Evolutionary conservation across 192 early-diverging fungal species (phyloP).

Genomic region (Umbelopsis sp.): DNA sequence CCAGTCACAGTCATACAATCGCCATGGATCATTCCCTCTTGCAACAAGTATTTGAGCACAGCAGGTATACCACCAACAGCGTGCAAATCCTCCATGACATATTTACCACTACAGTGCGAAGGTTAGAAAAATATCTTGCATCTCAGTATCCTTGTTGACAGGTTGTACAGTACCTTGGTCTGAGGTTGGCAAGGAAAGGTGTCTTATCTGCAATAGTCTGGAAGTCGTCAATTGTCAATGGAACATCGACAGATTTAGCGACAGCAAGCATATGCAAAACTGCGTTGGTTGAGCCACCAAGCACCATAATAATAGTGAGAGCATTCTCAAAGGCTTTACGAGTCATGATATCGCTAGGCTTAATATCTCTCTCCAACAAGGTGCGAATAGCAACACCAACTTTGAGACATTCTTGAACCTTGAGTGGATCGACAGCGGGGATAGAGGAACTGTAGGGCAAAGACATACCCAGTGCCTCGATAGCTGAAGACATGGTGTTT

Average conservation of each 20-base stretch:
- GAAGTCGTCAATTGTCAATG: conserved; percentile 91
- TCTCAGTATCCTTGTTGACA: too few species aligned
- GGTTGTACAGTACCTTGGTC: conserved; percentile 65
- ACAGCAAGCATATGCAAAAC: conserved; percentile 94
- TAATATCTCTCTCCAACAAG: conserved; percentile 89
- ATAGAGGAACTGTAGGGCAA: conserved; percentile 95
- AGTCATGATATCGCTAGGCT: conserved; percentile 96
- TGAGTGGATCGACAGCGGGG: conserved; percentile 87
- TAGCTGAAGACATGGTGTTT: conserved; percentile 81
- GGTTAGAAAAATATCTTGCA: background rate
- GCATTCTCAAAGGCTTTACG: conserved; percentile 95
- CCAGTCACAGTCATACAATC: conserved; percentile 95
- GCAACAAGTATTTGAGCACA: conserved; percentile 90
- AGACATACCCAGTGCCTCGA: conserved; percentile 96
- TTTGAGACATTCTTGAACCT: conserved; percentile 84
- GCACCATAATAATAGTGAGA: conserved; percentile 86
- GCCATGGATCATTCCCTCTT: conserved; percentile 83
- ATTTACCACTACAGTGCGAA: conserved; percentile 75
- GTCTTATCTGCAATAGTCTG: conserved; percentile 84
- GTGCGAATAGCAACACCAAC: conserved; percentile 87
- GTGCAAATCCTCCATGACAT: conserved; percentile 97
- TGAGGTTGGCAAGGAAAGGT: conserved; percentile 95
- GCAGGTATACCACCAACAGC: conserved; percentile 91
- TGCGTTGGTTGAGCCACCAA: conserved; percentile 97
- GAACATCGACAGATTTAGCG: conserved; percentile 79